Base-by-base conservation (phyloP, 2,329 filamentous ascomycete genomes). In the Xenosphaeropsis pyriputrescens region DNA sequence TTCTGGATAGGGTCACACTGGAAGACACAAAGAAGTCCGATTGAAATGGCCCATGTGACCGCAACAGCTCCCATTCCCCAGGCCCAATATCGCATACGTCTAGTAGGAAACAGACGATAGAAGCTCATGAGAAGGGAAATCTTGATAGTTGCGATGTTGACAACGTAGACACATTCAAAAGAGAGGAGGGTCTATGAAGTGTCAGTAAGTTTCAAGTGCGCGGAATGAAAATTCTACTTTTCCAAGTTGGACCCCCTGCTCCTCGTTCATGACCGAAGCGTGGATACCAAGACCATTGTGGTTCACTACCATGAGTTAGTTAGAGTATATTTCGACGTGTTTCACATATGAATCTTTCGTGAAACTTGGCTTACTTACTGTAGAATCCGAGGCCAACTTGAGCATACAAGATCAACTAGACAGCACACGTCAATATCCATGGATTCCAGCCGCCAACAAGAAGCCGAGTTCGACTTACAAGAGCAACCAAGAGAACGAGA, bases 1-100 rank as follows among this genome's bases (percentile, higher is more conserved):
- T 53, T 58, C 2, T 44, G 22, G 16, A 65, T 52, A 2, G 61
- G 62, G 2, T 44, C 50, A 46, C 62, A 66, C 47, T 63, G 54
- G 42, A 62, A 61, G 35, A 62, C 49, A 36, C 43, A 51, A 12
- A 59, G 54, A 18, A 48, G 45, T 32, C 54, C 46, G 35, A 57
- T 51, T 12, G 51, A 43, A 15, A 58, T 45, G 2, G 43, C 39
- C 53, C 56, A 59, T 17, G 40, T 39, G 14, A 57, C 38, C 0
- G 45, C 45, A 5, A 58, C 29, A 18, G 34, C 35, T 7, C 45
- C 52, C 16, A 58, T 35, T 7, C 54, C 45, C 32, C 44, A 44
- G 11, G 44, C 40, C 17, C 45, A 45, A 12, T 53, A 39, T 29
- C 26, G 30, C 15, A 46, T 42, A 13, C 12, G 34, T 4, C 33